Evolutionary conservation across 2,329 filamentous ascomycete species (phyloP).

Genomic region (Thelonectria blattea): DNA sequence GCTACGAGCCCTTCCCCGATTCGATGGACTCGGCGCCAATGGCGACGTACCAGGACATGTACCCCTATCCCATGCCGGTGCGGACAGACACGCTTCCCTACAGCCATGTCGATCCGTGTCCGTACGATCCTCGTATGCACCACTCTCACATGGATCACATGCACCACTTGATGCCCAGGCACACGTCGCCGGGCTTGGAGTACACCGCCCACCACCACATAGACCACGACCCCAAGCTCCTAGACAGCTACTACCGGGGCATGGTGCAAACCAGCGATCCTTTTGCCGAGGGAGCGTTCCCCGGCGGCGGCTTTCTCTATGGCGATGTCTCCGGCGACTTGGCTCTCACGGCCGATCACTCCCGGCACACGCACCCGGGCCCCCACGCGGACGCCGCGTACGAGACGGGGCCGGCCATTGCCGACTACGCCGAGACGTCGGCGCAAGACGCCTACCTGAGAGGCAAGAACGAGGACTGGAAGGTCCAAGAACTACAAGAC

Average conservation of each 20-base stretch:
- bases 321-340: slow-evolving; percentile 18
- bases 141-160: slow-evolving; percentile 13
- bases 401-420: slow-evolving; percentile 19
- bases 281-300: slow-evolving; percentile 15
- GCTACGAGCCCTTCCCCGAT: slow-evolving; percentile 19
- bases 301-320: slow-evolving; percentile 11
- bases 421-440: slow-evolving; percentile 20
- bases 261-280: not conserved
- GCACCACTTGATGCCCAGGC: slow-evolving; percentile 25
- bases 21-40: slow-evolving; percentile 12
- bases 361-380: slow-evolving; percentile 24
- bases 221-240: slow-evolving; percentile 13
- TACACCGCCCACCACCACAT: slow-evolving; percentile 22
- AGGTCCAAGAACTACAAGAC: slow-evolving; percentile 42
- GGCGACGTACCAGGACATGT: slow-evolving; percentile 23
- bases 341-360: slow-evolving; percentile 14
- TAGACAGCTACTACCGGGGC: slow-evolving; percentile 19
- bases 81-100: slow-evolving; percentile 23
- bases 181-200: slow-evolving; percentile 29
- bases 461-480: slow-evolving; percentile 44
- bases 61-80: slow-evolving; percentile 23
- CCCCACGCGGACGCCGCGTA: slow-evolving; percentile 13
- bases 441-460: slow-evolving; percentile 41
- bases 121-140: slow-evolving; percentile 22
- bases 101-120: slow-evolving; percentile 18